These are phyloP conservation scores for Tagetes patula DNA, from an alignment of 129 eudicot genomes.

Conservation along the genomic window DNA sequence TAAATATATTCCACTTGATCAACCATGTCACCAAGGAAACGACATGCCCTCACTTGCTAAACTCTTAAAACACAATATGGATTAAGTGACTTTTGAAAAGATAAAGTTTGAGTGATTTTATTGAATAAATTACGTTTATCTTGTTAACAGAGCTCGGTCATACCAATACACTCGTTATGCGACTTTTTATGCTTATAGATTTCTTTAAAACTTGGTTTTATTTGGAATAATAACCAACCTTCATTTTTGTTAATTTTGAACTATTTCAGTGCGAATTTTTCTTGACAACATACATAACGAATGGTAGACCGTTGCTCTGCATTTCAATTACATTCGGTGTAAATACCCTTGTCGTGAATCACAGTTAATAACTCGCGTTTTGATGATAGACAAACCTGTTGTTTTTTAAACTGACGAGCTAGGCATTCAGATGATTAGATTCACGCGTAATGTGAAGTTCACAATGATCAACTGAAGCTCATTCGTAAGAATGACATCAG, in stretches of 20 bases:
- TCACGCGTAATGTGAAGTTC: neutral
- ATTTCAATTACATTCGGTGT: neutral
- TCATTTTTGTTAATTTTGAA: neutral
- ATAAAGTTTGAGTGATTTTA: too few relatives aligned
- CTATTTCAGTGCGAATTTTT: neutral
- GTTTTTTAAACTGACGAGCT: neutral
- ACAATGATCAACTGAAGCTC: neutral
- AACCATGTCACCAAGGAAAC: too few relatives aligned
- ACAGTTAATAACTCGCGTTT: neutral
- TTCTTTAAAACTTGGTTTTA: neutral
- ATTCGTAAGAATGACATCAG: neutral
- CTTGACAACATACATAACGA: neutral
- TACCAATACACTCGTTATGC: neutral
- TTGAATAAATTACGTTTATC: too few relatives aligned
- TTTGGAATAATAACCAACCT: neutral
- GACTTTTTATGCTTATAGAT: too few relatives aligned
- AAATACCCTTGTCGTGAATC: neutral
- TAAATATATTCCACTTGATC: too few relatives aligned
- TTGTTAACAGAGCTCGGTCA: neutral
- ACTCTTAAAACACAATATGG: too few relatives aligned
- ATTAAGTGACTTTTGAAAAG: too few relatives aligned
- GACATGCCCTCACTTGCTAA: too few relatives aligned
- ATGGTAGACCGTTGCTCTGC: neutral
- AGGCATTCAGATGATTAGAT: neutral
- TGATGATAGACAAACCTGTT: neutral